A percentile compares a stretch with the other conserved stretches of the same genome.
Evolutionary conservation across 129 eudicot genomes (phyloP).

Genomic region (Glebionis coronaria): DNA sequence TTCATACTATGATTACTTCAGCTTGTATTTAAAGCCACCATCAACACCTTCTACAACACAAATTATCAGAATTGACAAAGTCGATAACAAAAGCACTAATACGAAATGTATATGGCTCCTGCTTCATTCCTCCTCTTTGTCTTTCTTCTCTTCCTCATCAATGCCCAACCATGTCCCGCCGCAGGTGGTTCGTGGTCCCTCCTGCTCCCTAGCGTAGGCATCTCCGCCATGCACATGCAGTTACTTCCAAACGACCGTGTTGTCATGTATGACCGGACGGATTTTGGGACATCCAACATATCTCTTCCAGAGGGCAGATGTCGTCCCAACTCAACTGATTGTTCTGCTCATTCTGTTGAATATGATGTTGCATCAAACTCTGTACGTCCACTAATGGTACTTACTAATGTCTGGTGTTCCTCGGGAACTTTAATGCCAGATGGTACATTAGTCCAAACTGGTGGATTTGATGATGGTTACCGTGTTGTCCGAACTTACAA

Average conservation of each 20-base stretch:
- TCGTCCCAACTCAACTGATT: not conserved
- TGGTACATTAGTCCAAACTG: not conserved
- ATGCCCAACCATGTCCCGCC: no score
- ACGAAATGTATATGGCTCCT: no score
- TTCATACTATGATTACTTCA: no score
- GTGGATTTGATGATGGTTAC: constrained; percentile 1
- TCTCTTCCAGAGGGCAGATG: not conserved
- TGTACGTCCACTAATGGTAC: not conserved
- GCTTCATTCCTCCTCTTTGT: no score
- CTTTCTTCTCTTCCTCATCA: no score
- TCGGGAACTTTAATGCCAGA: constrained; percentile 9
- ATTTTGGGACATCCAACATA: not conserved
- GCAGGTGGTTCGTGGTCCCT: not conserved
- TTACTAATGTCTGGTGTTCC: constrained; percentile 4
- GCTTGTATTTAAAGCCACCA: no score
- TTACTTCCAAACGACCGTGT: not conserved
- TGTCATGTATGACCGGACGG: not conserved
- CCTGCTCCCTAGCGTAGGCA: not conserved
- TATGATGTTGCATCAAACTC: not conserved
- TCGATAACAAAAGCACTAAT: no score
- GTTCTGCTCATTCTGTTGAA: not conserved
- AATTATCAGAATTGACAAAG: no score
- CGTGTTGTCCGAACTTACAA: not conserved
- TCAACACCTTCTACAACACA: no score
- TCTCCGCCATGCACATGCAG: not conserved